Evolutionary conservation across 2,329 filamentous ascomycete species (phyloP).

Genomic region (Paraconiothyrium sp.): DNA sequence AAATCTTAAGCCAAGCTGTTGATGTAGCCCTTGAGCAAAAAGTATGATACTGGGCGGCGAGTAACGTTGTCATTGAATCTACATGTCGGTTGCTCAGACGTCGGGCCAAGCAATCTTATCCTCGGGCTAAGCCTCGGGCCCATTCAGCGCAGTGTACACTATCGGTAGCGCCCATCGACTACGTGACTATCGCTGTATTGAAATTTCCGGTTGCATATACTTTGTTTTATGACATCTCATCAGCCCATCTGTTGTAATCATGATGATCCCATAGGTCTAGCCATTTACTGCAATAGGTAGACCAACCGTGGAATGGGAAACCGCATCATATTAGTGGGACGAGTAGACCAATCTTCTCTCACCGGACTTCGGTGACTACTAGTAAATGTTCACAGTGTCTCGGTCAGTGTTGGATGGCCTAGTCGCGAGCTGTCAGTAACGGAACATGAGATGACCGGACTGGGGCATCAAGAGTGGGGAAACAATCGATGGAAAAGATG

Average conservation of each 20-base stretch:
- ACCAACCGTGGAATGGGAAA: too few relatives aligned
- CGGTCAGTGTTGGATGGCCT: neutral
- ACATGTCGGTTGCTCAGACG: neutral
- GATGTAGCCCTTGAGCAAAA: neutral
- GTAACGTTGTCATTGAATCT: neutral
- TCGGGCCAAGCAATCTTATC: constrained; percentile 1
- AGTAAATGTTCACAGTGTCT: neutral
- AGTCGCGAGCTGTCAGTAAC: neutral
- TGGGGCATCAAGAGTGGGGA: neutral
- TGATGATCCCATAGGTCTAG: neutral
- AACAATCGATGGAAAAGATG: neutral
- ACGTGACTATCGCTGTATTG: neutral
- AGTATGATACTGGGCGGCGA: neutral
- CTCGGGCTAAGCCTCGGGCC: constrained; percentile 10
- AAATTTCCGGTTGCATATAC: neutral
- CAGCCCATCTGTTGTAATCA: neutral
- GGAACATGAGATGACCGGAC: neutral
- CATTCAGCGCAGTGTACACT: neutral
- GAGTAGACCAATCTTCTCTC: neutral
- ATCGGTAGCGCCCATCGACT: neutral
- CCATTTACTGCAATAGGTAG: too few relatives aligned
- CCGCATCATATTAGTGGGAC: neutral
- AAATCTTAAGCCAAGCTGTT: neutral
- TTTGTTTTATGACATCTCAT: constrained; percentile 5
- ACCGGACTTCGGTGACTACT: constrained; percentile 4